Conservation (phyloP, 1,284 basidiomycete genomes). For the Heterobasidion irregulare region DNA sequence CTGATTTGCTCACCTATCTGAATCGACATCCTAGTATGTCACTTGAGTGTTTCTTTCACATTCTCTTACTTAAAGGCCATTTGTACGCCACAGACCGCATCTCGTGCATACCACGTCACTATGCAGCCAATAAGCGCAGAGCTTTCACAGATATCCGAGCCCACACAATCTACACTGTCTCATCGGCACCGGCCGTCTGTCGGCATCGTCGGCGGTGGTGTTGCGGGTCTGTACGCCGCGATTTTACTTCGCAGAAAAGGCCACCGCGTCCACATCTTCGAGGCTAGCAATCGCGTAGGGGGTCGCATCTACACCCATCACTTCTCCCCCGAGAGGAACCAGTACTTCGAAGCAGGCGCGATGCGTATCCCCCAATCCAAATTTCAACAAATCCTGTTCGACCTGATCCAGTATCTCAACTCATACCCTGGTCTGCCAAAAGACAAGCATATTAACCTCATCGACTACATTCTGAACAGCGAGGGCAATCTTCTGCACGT, state of each 20-base stretch:
- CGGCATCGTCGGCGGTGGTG: constrained; percentile 13
- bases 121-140: too few species aligned
- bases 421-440: constrained; percentile 3
- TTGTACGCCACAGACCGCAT: too few species aligned
- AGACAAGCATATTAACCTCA: constrained; percentile 10
- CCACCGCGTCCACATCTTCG: constrained; percentile 12
- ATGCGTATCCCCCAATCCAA: constrained; percentile 16
- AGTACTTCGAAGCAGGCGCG: constrained; percentile 16
- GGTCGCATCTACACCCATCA: constrained; percentile 14
- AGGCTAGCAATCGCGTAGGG: constrained; percentile 11
- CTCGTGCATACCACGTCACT: too few species aligned
- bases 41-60: too few species aligned
- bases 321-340: constrained; percentile 12
- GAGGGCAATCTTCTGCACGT: constrained; percentile 12
- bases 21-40: too few species aligned
- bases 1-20: too few species aligned
- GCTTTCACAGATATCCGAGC: too few species aligned
- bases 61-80: too few species aligned
- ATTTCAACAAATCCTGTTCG: constrained; percentile 12
- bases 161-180: too few species aligned
- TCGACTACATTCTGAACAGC: constrained; percentile 12
- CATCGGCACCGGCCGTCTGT: neutral
- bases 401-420: constrained; percentile 9
- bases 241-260: constrained; percentile 7
- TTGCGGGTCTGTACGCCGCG: constrained; percentile 14